phyloP scores from a whole-genome alignment of 169 alveolate genomes.

The Eimeria sp. region DNA sequence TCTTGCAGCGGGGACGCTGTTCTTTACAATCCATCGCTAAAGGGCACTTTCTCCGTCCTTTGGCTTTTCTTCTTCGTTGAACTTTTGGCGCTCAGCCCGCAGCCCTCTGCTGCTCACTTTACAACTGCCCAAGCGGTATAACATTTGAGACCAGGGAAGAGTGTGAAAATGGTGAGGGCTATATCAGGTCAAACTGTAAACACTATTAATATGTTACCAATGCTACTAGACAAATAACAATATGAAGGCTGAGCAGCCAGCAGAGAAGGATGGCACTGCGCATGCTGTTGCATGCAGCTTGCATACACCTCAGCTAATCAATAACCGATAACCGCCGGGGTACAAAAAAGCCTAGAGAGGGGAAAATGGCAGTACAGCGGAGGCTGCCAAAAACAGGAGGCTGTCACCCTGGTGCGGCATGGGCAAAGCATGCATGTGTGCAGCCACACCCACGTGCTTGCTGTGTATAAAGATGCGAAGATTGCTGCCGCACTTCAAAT shows the following conservation, averaged over 20 bases:
- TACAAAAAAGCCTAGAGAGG: neutral
- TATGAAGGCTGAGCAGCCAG: neutral
- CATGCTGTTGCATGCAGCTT: neutral
- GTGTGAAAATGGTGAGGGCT: neutral
- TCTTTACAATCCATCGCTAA: neutral
- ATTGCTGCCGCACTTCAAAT: neutral
- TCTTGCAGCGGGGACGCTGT: neutral
- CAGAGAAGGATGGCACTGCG: neutral
- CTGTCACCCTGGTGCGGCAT: neutral
- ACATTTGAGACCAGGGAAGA: neutral
- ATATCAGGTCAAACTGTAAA: neutral
- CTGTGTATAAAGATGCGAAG: neutral
- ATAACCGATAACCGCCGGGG: neutral
- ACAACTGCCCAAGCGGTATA: neutral
- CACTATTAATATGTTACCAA: neutral
- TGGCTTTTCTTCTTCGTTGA: neutral
- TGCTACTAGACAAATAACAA: neutral
- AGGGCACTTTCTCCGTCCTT: neutral
- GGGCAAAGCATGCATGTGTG: neutral
- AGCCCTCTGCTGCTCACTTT: neutral
- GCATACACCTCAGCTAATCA: neutral
- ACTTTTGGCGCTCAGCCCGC: slow-evolving; percentile 17
- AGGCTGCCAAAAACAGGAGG: neutral
- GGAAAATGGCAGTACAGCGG: neutral
- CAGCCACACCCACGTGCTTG: neutral